Evolutionary conservation across 2,329 filamentous ascomycete species (phyloP), one percentile per base, ranked within the genome.

Genomic region (Penicillium expansum): DNA sequence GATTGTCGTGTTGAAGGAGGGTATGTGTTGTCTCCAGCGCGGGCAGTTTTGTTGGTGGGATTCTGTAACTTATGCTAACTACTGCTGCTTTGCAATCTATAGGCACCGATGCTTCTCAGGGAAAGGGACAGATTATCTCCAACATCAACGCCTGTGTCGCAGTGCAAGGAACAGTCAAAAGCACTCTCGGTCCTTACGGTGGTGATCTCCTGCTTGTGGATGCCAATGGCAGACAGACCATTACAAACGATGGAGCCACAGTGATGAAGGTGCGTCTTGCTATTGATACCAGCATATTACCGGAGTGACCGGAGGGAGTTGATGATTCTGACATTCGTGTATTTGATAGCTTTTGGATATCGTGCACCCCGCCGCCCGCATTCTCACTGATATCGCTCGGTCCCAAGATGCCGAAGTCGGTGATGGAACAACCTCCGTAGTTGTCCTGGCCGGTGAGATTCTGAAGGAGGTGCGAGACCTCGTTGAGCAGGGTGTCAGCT

Each of bases 341-440:
- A 35, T 42, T 49, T 24, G 50, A 51, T 70, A 94, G 91, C 89
- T 99, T 54, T 89, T 99, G 74, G 94, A 99, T 75, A 97, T 99
- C 70, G 91, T 99, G 61, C 94, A 99, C 81, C 94, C 94, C 67
- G 94, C 94, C 66, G 94, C 94, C 69, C 88, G 92, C 76, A 94
- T 99, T 75, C 89, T 99, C 71, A 95, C 94, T 76, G 94, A 99
- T 75, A 99, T 99, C 72, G 93, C 94, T 63, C 88, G 94, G 78
- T 97, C 93, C 73, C 94, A 99, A 88, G 94, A 99, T 76, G 94
- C 94, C 66, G 94, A 99, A 82, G 94, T 99, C 57, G 94, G 94
- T 69, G 94, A 99, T 74, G 94, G 94, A 69, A 99, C 94, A 56
- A 99, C 94, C 24, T 97, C 92, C 3, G 94, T 99, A 22, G 94